Base-by-base conservation (phyloP, 495 filamentous ascomycete genomes). In the Penicillium coffeae region DNA sequence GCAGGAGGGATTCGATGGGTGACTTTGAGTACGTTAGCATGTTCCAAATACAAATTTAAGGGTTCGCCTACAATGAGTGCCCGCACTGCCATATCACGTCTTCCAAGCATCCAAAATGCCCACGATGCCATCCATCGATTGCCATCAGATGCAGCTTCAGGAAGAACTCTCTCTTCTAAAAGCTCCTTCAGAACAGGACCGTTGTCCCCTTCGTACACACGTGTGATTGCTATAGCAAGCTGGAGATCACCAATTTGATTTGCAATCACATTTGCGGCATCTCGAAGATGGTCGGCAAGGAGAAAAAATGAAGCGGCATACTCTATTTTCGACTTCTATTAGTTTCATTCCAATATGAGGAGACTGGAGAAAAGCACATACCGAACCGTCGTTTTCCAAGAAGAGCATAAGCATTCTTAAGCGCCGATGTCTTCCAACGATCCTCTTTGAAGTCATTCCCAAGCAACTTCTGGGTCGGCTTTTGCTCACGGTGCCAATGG, bases 371-470 rank as follows among this genome's bases (percentile, higher is more conserved):
- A 30, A 30, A 14, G 18, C 6, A 45, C 77, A 54, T 68, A 91
- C 88, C 86, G 67, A 94, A 95, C 58, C 93, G 78, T 32, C 87
- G 82, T 68, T 90, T 93, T 36, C 90, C 92, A 62, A 97, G 84
- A 48, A 99, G 64, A n/a, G 92, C 91, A 67, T 95, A 99, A 1
- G 93, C 93, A 60, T 99, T 99, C 68, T 99, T 99, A 48, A 94
- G 65, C 9, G 94, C 93, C 2, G 89, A 84, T 1, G 88, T 95
- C 69, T 81, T 87, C 90, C 93, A 96, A 52, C 88, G 83, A 9
- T 79, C 71, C 46, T 95, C 87, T 3, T 80, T 73, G 68, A 99
- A 99, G 64, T 96, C 87, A 54, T 96, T 94, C 6, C 83, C 77
- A 14, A 99, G 68, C 19, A 99, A 73, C 44, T 73, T 78, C 41